Conservation (phyloP, 2,329 filamentous ascomycete species). For the Cercospora sp. region DNA sequence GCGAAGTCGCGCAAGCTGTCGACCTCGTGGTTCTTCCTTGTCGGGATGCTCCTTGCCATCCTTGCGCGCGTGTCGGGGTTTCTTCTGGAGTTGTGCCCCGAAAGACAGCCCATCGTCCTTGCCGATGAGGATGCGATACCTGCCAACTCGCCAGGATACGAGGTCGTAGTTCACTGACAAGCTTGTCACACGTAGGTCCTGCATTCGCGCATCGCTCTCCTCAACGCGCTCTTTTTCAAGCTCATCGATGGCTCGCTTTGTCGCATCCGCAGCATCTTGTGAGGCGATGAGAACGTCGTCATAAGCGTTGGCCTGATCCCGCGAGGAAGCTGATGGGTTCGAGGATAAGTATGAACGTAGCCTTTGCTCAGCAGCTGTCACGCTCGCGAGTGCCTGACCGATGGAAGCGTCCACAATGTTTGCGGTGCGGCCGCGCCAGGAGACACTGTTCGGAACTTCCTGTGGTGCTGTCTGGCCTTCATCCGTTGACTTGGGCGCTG, state of each 20-base stretch:
- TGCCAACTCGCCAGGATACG: conserved; percentile 90
- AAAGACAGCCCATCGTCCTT: conserved; percentile 71
- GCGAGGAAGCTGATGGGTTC: conserved; percentile 43
- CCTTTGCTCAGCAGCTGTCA: conserved; percentile 57
- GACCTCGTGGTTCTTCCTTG: conserved; percentile 68
- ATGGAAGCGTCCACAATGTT: conserved; percentile 92
- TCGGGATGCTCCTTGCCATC: conserved; percentile 48
- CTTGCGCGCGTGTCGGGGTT: conserved; percentile 53
- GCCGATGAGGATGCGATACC: conserved; percentile 88
- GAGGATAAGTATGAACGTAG: conserved; percentile 52
- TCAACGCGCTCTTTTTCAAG: conserved; percentile 78
- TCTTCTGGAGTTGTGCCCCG: conserved; percentile 55
- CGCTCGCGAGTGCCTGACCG: conserved; percentile 74
- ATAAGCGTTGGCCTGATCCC: conserved; percentile 80
- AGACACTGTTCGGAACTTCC: conserved; percentile 69
- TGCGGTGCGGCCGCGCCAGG: conserved; percentile 82
- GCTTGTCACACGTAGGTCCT: conserved; percentile 86
- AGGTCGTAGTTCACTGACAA: conserved; percentile 93
- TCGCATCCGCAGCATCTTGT: conserved; percentile 91
- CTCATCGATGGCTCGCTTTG: conserved; percentile 90
- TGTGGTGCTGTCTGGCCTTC: conserved; percentile 30
- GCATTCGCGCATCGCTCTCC: conserved; percentile 82
- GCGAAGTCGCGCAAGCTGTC: conserved; percentile 75
- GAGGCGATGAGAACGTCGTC: conserved; percentile 86
- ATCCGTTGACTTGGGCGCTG: conserved; percentile 31